Conservation (phyloP, 2,329 filamentous ascomycete genomes). For the Monosporascus sp. region DNA sequence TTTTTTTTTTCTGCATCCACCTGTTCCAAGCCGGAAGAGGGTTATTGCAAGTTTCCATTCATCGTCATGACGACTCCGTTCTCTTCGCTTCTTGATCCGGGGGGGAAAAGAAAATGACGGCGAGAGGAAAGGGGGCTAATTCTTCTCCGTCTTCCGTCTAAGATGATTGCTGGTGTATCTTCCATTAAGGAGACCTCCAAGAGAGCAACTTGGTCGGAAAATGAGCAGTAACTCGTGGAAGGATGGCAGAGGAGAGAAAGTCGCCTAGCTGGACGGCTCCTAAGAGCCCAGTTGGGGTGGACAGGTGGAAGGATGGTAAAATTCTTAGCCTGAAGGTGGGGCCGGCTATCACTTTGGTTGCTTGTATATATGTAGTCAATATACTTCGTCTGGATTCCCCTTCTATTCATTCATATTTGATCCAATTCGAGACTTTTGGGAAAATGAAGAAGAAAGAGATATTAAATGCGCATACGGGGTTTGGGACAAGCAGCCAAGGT, state of each 20-base stretch:
- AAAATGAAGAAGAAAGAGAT: too few relatives aligned
- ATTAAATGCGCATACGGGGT: too few relatives aligned
- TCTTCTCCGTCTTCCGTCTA: not conserved
- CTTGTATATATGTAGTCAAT: too few relatives aligned
- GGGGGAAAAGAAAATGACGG: not conserved
- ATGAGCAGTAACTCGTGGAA: not conserved
- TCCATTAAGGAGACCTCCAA: too few relatives aligned
- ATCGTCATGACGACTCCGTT: not conserved
- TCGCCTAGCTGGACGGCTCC: too few relatives aligned
- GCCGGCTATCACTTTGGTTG: too few relatives aligned
- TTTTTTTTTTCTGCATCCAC: not conserved
- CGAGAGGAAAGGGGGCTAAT: not conserved
- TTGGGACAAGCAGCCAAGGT: not conserved
- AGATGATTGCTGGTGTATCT: too few relatives aligned
- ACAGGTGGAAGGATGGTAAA: not conserved
- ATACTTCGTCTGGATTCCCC: too few relatives aligned
- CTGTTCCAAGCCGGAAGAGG: not conserved
- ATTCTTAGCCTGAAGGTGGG: too few relatives aligned
- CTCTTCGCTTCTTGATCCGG: not conserved
- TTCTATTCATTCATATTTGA: too few relatives aligned
- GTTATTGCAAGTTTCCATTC: not conserved
- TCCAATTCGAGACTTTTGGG: too few relatives aligned
- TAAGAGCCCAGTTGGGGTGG: not conserved
- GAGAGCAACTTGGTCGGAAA: not conserved
- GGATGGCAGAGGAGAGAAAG: not conserved